Base-by-base conservation (phyloP, 2,329 filamentous ascomycete genomes). In the Phialemonium atrogriseum region DNA sequence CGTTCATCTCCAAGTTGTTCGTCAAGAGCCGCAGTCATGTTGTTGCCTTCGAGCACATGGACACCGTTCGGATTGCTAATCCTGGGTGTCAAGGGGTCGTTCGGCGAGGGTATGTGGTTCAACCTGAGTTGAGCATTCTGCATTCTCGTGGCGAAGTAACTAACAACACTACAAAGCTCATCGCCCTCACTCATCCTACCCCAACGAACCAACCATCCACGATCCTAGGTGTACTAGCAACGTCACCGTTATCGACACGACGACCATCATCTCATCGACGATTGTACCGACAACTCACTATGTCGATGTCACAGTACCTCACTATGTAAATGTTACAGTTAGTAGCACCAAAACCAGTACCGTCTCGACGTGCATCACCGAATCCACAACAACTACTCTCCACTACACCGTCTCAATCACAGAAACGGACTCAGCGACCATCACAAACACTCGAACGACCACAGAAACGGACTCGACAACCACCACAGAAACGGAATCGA, bases 31-130 rank as follows among this genome's bases (percentile, higher is more conserved):
- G 36, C 33, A 41, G 27, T 12, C 17, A 52, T 49, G 48, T 36
- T 45, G 33, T 36, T 37, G 25, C 7, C 35, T 18, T 30, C 33
- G 17, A 41, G 30, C 19, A 35, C 37, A 33, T 38, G 38, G 40
- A 24, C 36, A n/a, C 16, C 40, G 10, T 10, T 47, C 7, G 44
- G 39, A 16, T 27, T 53, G 14, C 26, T 51, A n/a, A 17, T 37
- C n/a, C 35, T 43, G 12, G 23, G 38, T 12, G 45, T 33, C 14
- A 42, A 32, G 9, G 37, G 37, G 12, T 37, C 30, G 19, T 30
- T 38, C 16, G 32, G 36, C 10, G 28, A 34, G 36, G 39, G 47
- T 50, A 45, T 24, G 39, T 39, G 24, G 20, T 30, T n/a, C 4
- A n/a, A 34, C 20, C 30, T n/a, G 25, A 20, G 7, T 15, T 9